phyloP scores from a whole-genome alignment of 2,329 filamentous ascomycete species.

The Fusarium gaditjirri region DNA sequence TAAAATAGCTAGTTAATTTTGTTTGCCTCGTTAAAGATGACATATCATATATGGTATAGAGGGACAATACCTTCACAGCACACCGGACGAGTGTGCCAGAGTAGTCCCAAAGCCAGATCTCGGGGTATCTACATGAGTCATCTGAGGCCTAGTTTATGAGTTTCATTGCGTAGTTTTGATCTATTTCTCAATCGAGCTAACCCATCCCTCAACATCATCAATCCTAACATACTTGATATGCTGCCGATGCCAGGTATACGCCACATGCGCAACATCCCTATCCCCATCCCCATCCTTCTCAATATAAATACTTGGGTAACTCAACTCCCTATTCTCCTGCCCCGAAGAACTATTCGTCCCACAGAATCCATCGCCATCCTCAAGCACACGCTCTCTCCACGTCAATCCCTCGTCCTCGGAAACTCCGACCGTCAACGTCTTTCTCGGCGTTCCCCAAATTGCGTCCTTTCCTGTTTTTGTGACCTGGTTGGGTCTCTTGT shows the following conservation, averaged over 20 bases:
- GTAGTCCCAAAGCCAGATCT: background rate
- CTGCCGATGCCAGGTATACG: constrained; percentile 56
- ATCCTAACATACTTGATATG: constrained; percentile 54
- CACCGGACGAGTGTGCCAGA: fast-evolving
- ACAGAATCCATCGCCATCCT: constrained; percentile 58
- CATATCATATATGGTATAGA: fast-evolving
- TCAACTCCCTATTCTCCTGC: constrained; percentile 55
- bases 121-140: fast-evolving
- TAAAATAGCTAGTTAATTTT: too few relatives aligned
- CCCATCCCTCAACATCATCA: constrained; percentile 43
- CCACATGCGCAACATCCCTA: constrained; percentile 48
- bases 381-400: constrained; percentile 53
- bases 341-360: constrained; percentile 57
- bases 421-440: constrained; percentile 49
- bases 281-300: constrained; percentile 20
- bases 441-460: constrained; percentile 56
- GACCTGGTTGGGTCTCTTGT: constrained; percentile 53
- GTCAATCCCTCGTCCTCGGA: constrained; percentile 51
- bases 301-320: constrained; percentile 55
- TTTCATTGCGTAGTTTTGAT: fast-evolving
- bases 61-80: fast-evolving
- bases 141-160: fast-evolving
- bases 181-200: background rate
- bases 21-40: background rate
- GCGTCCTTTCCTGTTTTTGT: constrained; percentile 51